Evolutionary conservation across 805 yeast genomes (phyloP), one percentile per base, ranked within the genome.

Genomic region (Yarrowia osloensis): DNA sequence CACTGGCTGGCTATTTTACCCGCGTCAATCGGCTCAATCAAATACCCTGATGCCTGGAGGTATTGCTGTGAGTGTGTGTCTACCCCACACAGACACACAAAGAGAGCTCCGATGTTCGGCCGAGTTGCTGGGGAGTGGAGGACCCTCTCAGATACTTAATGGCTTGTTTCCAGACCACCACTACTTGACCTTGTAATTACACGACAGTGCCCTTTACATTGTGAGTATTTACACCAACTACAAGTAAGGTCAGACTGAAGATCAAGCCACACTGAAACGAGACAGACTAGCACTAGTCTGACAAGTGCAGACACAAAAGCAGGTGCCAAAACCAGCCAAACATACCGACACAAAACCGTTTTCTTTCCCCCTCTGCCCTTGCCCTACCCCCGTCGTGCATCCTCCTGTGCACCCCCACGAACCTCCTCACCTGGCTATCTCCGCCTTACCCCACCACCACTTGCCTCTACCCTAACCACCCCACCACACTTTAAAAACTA

Each of bases 41-140:
- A 42, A 42, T 22, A 12, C 28, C 47, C 17, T n/a, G 28, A 9
- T 42, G 47, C 47, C 47, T 42, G 47, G 26, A 22, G 13, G 15
- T 21, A 13, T 21, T 12, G 28, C 47, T 42, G 47, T 35, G n/a
- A n/a, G 15, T 19, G 12, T 17, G 13, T 46, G 35, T 47, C 22
- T 47, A 47, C 54, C 54, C 54, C 54, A 47, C 54, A 47, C 17
- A 12, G 31, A 9, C 7, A 12, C 33, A 47, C 54, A 28, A 29
- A 47, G 54, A 47, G 54, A 24, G 35, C 37, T 47, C 54, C 54
- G 54, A 47, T 19, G 24, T 47, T 47, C 54, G 54, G 54, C 54
- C 54, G 54, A 46, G 21, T 35, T 12, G 5, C 19, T 1, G 12
- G 7, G 15, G 17, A 6, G 29, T 5, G 19, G 31, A 13, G 28